phyloP scores from a whole-genome alignment of 139 green algal genomes.

The Chlamydomonas applanata region DNA sequence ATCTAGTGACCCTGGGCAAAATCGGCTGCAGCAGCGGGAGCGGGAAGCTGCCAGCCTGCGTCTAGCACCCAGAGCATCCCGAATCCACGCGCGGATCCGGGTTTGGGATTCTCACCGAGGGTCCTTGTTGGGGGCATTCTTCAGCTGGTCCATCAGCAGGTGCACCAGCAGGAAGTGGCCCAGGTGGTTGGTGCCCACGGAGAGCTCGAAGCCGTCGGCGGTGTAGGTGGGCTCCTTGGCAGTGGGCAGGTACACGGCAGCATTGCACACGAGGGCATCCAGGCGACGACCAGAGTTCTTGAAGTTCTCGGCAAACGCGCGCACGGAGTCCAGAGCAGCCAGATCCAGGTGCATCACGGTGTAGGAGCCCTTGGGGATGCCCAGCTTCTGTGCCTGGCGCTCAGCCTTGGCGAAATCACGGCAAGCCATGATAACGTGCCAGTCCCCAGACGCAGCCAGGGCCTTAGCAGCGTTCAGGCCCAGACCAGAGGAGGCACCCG shows the following conservation, averaged over 20 bases:
- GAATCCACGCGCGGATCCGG: too few relatives aligned
- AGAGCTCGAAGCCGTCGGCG: slow-evolving; percentile 87
- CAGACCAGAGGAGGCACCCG: slow-evolving; percentile 85
- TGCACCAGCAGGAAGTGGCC: slow-evolving; percentile 91
- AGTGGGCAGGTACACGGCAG: slow-evolving; percentile 89
- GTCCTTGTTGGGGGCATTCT: slow-evolving; percentile 59
- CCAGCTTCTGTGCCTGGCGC: slow-evolving; percentile 44
- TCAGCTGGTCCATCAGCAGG: slow-evolving; percentile 82
- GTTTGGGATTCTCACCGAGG: slow-evolving; percentile 23
- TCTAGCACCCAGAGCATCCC: too few relatives aligned
- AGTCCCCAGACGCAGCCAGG: slow-evolving; percentile 71
- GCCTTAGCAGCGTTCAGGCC: slow-evolving; percentile 77
- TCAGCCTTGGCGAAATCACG: slow-evolving; percentile 76
- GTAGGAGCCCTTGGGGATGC: slow-evolving; percentile 65
- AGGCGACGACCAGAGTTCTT: slow-evolving; percentile 56
- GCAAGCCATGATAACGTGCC: slow-evolving; percentile 88
- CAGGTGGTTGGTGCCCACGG: slow-evolving; percentile 86
- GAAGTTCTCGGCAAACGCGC: slow-evolving; percentile 82
- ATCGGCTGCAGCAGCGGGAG: too few relatives aligned
- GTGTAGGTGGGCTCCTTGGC: slow-evolving; percentile 80
- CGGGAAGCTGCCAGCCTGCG: too few relatives aligned
- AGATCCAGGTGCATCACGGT: slow-evolving; percentile 85
- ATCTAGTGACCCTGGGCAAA: too few relatives aligned
- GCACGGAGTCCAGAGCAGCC: slow-evolving; percentile 72
- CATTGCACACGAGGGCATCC: slow-evolving; percentile 89